phyloP scores from a whole-genome alignment of 345 rosid genomes.

The Kernera saxatilis region DNA sequence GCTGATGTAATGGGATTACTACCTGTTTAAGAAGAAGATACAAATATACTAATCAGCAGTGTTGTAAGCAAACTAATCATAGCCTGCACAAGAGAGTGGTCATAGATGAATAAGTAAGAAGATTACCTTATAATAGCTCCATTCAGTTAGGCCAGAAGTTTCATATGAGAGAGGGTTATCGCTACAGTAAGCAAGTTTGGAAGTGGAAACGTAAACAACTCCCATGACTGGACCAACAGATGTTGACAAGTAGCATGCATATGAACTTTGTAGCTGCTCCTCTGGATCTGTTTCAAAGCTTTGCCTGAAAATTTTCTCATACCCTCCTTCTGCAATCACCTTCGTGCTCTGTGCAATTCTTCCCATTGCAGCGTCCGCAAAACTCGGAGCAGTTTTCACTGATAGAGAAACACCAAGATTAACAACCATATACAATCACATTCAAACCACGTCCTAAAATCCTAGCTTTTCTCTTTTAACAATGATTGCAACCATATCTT shows the following conservation, averaged over 20 bases:
- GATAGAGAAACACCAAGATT: neutral
- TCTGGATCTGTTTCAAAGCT: conserved; percentile 68
- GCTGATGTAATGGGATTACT: conserved; percentile 55
- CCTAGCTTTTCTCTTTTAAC: too few relatives aligned
- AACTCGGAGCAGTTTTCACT: conserved; percentile 73
- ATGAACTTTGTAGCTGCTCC: conserved; percentile 49
- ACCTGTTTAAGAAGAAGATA: conserved; percentile 39
- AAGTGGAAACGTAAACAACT: conserved; percentile 54
- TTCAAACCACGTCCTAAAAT: too few relatives aligned
- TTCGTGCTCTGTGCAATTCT: conserved; percentile 75
- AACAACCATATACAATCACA: neutral
- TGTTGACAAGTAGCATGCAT: conserved; percentile 66
- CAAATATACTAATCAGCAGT: neutral
- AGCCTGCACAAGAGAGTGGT: too few relatives aligned
- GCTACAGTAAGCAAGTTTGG: conserved; percentile 62
- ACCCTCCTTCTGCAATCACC: conserved; percentile 73
- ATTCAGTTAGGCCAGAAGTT: conserved; percentile 46
- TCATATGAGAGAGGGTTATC: conserved; percentile 68
- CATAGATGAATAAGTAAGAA: too few relatives aligned
- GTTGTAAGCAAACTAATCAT: neutral
- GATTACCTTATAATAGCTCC: conserved; percentile 76
- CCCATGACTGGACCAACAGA: conserved; percentile 92
- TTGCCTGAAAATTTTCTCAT: conserved; percentile 62
- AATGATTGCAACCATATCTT: too few relatives aligned
- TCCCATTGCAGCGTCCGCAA: conserved; percentile 78